Base-by-base conservation (phyloP, 2,329 filamentous ascomycete genomes). In the Triangularia verruculosa region DNA sequence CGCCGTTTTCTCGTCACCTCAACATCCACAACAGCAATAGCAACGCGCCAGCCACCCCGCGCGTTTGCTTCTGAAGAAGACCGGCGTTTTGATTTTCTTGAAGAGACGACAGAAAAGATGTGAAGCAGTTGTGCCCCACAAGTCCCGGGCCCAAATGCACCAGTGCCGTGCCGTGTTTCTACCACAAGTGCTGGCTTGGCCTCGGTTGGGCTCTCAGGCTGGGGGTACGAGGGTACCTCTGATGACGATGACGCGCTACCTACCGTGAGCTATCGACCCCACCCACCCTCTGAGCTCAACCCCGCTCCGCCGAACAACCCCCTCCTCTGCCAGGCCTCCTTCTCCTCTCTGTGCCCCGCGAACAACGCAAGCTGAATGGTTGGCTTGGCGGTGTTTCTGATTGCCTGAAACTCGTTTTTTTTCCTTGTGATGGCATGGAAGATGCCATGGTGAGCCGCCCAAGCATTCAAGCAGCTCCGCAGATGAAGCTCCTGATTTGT, bases 361-460 rank as follows among this genome's bases (percentile, higher is more conserved):
- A 63, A 61, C 63, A 57, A 62, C 61, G 61, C 61, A 62, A 67
- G 66, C 66, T 67, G 66, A 67, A 66, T 65, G 61, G 66, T 34
- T 55, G 61, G 32, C 61, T 63, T 65, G 61, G 61, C 61, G 11
- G n/a, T 54, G 63, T 67, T 64, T 62, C 61, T 54, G 56, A 61
- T 64, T 52, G 61, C 57, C 61, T 63, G 63, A 66, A 66, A 65
- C 59, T 62, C 39, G 59, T 57, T 28, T 34, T 28, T 34, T 47
- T 39, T 20, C 30, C 43, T 32, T 25, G 61, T 55, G 56, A 47
- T 51, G 57, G 22, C 51, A 57, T 47, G 62, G 30, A 22, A 13
- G 60, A 61, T 27, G 25, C 47, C 34, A 51, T 63, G 51, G 25
- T 28, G n/a, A 47, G 39, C 39, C 39, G 17, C n/a, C 11, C 39